phyloP scores from a whole-genome alignment of 805 yeast species.

The Nakazawaea wyomingensis region DNA sequence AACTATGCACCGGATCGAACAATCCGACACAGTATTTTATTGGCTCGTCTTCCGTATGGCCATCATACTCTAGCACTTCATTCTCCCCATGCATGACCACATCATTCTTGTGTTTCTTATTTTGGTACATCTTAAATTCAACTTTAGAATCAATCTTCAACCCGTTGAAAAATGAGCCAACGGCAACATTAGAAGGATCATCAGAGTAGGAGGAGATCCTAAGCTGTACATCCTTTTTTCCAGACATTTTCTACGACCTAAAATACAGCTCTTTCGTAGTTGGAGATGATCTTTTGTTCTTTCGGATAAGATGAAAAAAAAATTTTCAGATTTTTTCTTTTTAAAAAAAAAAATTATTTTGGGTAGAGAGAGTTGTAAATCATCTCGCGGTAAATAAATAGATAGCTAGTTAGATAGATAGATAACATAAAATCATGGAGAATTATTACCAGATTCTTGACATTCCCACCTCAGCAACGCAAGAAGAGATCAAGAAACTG shows the following conservation, averaged over 20 bases:
- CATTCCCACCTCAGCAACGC: slow-evolving; percentile 21
- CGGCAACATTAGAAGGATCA: slow-evolving; percentile 42
- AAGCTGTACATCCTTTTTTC: not conserved
- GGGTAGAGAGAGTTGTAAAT: too few species aligned
- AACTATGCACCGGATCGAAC: slow-evolving; percentile 61
- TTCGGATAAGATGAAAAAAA: not conserved
- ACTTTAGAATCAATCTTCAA: slow-evolving; percentile 54
- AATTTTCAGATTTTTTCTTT: slow-evolving; percentile 1
- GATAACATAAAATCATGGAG: not conserved
- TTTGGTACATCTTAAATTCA: slow-evolving; percentile 57
- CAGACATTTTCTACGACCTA: not conserved
- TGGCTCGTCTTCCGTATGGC: slow-evolving; percentile 33
- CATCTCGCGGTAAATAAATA: too few species aligned
- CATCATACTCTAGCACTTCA: slow-evolving; percentile 68
- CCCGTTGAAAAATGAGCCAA: slow-evolving; percentile 81
- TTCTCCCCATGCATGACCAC: slow-evolving; percentile 74
- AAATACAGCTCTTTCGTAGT: slow-evolving; percentile 4
- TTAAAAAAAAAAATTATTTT: not conserved
- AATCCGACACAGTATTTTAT: slow-evolving; percentile 67
- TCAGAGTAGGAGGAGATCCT: slow-evolving; percentile 34
- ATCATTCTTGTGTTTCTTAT: slow-evolving; percentile 33
- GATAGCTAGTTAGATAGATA: too few species aligned
- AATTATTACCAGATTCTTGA: slow-evolving; percentile 1
- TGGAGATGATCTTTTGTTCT: too few species aligned
- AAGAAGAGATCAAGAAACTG: slow-evolving; percentile 49